phyloP scores from a whole-genome alignment of 1,284 basidiomycete genomes.

The Microbotryomycetes sp. region DNA sequence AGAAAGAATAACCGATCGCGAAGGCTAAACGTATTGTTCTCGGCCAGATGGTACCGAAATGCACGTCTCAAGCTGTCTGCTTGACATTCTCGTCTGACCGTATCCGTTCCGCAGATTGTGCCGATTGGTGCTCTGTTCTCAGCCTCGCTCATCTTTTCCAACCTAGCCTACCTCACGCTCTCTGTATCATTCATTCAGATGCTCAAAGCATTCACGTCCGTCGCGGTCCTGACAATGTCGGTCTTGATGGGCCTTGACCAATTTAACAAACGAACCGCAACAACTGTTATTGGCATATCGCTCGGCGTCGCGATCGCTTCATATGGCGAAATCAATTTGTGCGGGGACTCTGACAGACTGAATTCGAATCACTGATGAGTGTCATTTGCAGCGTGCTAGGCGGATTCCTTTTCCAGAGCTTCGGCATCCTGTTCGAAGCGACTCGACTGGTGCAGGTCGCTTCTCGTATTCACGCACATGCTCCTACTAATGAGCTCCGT shows the following conservation, averaged over 20 bases:
- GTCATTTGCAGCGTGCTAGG: constrained; percentile 16
- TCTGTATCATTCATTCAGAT: constrained; percentile 33
- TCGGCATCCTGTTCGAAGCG: constrained; percentile 35
- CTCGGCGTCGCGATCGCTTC: constrained; percentile 38
- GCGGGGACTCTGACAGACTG: constrained; percentile 5
- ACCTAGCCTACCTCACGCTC: constrained; percentile 34
- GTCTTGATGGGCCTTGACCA: constrained; percentile 36
- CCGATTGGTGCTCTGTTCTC: constrained; percentile 48
- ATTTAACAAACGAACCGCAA: constrained; percentile 32
- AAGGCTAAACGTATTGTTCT: no score
- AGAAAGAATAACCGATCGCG: neutral
- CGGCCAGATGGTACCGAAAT: constrained; percentile 23
- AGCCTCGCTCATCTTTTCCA: constrained; percentile 33
- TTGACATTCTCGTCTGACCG: constrained; percentile 28
- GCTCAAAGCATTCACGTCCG: constrained; percentile 40
- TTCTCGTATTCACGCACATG: neutral
- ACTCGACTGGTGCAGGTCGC: constrained; percentile 25
- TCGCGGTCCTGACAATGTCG: constrained; percentile 35
- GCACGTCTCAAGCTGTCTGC: neutral
- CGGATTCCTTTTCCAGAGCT: constrained; percentile 33
- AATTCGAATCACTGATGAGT: neutral
- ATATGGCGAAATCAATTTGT: constrained; percentile 27
- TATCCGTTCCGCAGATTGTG: constrained; percentile 39
- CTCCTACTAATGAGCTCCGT: neutral
- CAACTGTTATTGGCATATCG: constrained; percentile 42